Conservation (phyloP, 31 red algal species). For the Asparagopsis taxiformis region DNA sequence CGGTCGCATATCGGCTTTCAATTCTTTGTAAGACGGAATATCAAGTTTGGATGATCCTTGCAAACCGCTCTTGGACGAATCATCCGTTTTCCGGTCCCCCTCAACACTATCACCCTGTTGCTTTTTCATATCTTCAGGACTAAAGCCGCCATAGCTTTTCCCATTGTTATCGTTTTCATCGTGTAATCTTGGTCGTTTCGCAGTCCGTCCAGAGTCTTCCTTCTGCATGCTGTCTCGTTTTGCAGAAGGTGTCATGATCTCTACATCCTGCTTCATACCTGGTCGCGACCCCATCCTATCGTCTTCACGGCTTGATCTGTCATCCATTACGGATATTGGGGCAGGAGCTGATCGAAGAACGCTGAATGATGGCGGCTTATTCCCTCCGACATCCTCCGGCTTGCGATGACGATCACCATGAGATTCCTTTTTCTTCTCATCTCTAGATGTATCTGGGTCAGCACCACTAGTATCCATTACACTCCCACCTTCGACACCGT, state of each 20-base stretch:
- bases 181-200: conserved; percentile 40
- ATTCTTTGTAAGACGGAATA: conserved; percentile 24
- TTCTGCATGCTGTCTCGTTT: conserved; percentile 12
- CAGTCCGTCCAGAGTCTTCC: conserved; percentile 22
- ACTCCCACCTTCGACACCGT: background rate
- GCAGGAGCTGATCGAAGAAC: background rate
- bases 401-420: background rate
- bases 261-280: background rate
- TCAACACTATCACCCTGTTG: background rate
- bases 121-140: conserved; percentile 12
- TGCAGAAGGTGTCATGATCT: background rate
- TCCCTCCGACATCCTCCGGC: background rate
- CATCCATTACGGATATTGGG: background rate
- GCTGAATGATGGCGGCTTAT: background rate
- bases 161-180: conserved; percentile 13
- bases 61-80: background rate
- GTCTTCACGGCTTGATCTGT: background rate
- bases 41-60: conserved; percentile 9
- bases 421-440: background rate
- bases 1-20: conserved; percentile 7
- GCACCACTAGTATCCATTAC: background rate
- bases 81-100: conserved; percentile 14
- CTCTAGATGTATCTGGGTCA: background rate
- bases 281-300: conserved; percentile 14
- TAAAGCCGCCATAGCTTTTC: conserved; percentile 6